Percentiles rank a stretch among this genome's conserved stretches.
These are phyloP conservation scores for Scortechinia acanthostroma DNA, from an alignment of 2,329 filamentous ascomycete genomes.

Conservation along the genomic window DNA sequence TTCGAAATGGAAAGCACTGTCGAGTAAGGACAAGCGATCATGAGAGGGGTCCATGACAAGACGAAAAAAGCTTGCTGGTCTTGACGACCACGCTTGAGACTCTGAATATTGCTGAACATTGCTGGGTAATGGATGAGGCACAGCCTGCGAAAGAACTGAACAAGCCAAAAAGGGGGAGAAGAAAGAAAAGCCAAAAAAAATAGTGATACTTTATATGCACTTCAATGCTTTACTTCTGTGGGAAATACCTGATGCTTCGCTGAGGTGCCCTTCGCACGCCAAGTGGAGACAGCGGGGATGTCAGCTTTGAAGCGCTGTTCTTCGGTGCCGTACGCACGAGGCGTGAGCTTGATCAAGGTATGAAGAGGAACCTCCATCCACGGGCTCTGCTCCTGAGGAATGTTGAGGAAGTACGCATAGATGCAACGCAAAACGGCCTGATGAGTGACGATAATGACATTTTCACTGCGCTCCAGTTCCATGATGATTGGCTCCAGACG, in stretches of 20 bases:
- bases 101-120: no score
- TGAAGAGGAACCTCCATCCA: slow-evolving; percentile 99
- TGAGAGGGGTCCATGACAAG: no score
- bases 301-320: slow-evolving; percentile 82
- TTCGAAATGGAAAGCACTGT: no score
- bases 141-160: not conserved
- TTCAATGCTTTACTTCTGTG: slow-evolving; percentile 5
- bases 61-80: no score
- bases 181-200: no score
- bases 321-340: slow-evolving; percentile 85
- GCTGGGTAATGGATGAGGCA: not conserved
- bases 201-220: no score
- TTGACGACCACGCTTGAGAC: not conserved
- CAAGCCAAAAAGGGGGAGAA: no score
- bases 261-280: slow-evolving; percentile 85
- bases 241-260: slow-evolving; percentile 73
- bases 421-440: slow-evolving; percentile 95
- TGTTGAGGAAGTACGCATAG: slow-evolving; percentile 98
- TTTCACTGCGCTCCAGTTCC: slow-evolving; percentile 92
- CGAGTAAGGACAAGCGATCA: no score
- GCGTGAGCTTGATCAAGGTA: slow-evolving; percentile 91
- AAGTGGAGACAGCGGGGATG: slow-evolving; percentile 93
- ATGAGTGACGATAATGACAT: slow-evolving; percentile 96
- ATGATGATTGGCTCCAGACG: slow-evolving; percentile 98
- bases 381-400: slow-evolving; percentile 81